phyloP scores from a whole-genome alignment of 176 grass and related monocot genomes.

The Eremochloa ophiuroides region DNA sequence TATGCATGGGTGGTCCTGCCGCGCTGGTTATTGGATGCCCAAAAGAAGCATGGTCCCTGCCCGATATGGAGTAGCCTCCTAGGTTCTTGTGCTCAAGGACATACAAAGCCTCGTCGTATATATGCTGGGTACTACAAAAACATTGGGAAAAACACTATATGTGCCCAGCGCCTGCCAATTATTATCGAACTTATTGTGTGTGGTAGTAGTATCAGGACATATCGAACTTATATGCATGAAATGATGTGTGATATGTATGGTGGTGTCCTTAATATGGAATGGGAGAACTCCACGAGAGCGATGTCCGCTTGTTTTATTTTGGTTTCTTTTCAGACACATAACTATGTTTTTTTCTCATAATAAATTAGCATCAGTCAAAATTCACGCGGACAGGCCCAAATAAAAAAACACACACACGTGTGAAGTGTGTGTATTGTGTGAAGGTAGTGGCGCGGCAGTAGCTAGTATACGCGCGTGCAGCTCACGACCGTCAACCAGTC shows the following conservation, averaged over 20 bases:
- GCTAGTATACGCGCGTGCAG: neutral
- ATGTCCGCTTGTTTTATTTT: too few relatives aligned
- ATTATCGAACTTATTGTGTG: neutral
- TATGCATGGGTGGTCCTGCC: conserved; percentile 27
- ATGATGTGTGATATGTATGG: too few relatives aligned
- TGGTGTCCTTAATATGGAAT: too few relatives aligned
- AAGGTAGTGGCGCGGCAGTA: neutral
- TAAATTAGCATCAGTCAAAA: too few relatives aligned
- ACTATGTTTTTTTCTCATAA: too few relatives aligned
- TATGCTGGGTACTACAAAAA: neutral
- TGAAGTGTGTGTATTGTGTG: neutral
- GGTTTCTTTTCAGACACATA: too few relatives aligned
- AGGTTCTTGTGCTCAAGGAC: conserved; percentile 36
- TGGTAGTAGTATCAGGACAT: too few relatives aligned
- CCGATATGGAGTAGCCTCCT: conserved; percentile 42
- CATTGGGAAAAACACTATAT: conserved; percentile 8
- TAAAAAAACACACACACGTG: neutral
- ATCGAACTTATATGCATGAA: too few relatives aligned
- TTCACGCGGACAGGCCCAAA: too few relatives aligned
- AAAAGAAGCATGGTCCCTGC: conserved; percentile 45
- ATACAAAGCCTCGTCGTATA: conserved; percentile 25
- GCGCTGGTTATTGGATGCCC: conserved; percentile 27
- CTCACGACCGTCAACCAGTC: neutral
- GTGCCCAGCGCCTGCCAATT: neutral
- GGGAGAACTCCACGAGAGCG: too few relatives aligned